Evolutionary conservation across 345 rosid species (phyloP).

Genomic region (Eucalyptus grandis): DNA sequence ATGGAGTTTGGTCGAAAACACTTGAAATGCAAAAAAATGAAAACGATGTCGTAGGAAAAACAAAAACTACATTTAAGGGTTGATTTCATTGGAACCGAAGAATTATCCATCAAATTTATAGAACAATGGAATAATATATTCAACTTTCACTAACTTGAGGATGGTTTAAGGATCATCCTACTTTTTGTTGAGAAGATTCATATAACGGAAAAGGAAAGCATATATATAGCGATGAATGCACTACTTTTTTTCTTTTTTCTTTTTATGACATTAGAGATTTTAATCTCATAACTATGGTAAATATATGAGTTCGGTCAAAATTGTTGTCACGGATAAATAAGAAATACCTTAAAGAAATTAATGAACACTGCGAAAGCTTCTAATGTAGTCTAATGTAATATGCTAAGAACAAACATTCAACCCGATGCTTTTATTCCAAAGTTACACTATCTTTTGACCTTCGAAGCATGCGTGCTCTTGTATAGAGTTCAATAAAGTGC

Average conservation of each 20-base stretch:
- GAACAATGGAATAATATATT: background rate
- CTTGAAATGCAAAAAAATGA: background rate
- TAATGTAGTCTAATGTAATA: background rate
- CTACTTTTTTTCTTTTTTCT: background rate
- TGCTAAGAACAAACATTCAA: background rate
- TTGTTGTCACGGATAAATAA: background rate
- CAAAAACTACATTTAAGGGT: background rate
- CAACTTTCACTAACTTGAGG: background rate
- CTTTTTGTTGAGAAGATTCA: background rate
- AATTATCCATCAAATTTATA: background rate
- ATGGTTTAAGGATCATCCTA: background rate
- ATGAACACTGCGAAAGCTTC: background rate
- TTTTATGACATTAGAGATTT: background rate
- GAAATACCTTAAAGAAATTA: background rate
- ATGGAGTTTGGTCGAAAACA: background rate
- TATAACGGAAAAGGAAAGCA: background rate
- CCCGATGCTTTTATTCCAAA: background rate
- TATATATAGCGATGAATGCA: background rate
- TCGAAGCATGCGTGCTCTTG: background rate
- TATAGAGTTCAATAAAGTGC: background rate
- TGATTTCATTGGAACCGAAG: background rate
- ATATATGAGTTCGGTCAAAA: background rate
- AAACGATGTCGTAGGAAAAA: background rate
- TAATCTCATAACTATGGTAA: background rate
- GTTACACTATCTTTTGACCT: background rate